These are phyloP conservation scores for Garcia nutans DNA, from an alignment of 345 rosid genomes.

Conservation along the genomic window DNA sequence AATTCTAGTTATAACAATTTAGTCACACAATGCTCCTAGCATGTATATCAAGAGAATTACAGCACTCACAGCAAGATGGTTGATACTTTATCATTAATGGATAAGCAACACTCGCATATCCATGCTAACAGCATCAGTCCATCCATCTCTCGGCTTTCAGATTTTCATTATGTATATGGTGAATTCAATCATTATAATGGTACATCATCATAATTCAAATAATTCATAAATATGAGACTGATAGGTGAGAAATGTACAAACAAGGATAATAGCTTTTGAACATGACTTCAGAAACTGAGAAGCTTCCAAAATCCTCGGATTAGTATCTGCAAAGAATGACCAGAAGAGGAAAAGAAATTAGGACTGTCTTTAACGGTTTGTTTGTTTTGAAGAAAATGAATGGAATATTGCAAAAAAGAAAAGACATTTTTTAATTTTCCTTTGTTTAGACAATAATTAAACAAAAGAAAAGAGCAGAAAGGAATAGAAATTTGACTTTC, in stretches of 20 bases:
- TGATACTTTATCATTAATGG: not conserved
- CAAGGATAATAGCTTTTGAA: conserved; percentile 87
- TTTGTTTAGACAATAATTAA: too few relatives aligned
- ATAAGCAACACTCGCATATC: not conserved
- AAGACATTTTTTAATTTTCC: too few relatives aligned
- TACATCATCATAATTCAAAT: not conserved
- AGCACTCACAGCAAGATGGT: not conserved
- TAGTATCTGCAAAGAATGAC: conserved; percentile 43
- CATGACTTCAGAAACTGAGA: conserved; percentile 40
- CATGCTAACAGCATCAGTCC: not conserved
- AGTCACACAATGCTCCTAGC: not conserved
- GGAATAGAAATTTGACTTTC: too few relatives aligned
- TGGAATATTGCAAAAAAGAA: too few relatives aligned
- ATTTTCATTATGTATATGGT: not conserved
- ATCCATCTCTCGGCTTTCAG: not conserved
- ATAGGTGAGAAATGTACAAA: conserved; percentile 78
- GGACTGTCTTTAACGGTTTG: not conserved
- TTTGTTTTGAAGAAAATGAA: too few relatives aligned
- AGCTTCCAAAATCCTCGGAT: conserved; percentile 46
- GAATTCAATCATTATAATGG: not conserved
- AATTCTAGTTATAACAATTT: not conserved
- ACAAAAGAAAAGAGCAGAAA: too few relatives aligned
- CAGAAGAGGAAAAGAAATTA: conserved; percentile 5
- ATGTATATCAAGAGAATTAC: not conserved
- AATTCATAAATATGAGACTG: conserved; percentile 15